A percentile compares a stretch with the other conserved stretches of the same genome.
phyloP scores from a whole-genome alignment of 345 rosid genomes.

The Eucalyptus cladocalyx region DNA sequence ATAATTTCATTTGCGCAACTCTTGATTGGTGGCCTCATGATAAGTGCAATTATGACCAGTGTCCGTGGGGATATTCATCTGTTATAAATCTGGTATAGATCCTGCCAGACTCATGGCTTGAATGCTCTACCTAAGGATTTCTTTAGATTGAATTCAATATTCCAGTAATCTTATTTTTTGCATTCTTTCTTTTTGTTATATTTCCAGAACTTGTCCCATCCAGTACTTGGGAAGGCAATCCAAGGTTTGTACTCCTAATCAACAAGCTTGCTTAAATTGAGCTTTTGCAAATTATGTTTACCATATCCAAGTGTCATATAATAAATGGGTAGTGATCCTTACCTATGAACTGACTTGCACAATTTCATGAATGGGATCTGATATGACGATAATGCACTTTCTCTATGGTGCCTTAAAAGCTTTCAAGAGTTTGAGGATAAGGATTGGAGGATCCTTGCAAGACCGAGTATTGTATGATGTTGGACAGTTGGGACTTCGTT shows the following conservation, averaged over 20 bases:
- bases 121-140: neutral
- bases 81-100: constrained; percentile 58
- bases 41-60: constrained; percentile 81
- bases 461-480: constrained; percentile 78
- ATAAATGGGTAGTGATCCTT: neutral
- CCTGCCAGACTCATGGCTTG: neutral
- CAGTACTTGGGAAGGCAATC: constrained; percentile 66
- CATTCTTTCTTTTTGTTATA: neutral
- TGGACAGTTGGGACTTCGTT: constrained; percentile 45
- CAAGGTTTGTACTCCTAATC: constrained; percentile 33
- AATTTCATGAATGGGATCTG: neutral
- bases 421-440: constrained; percentile 66
- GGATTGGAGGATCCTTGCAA: constrained; percentile 96
- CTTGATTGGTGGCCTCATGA: constrained; percentile 99
- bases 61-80: constrained; percentile 92
- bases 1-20: constrained; percentile 82
- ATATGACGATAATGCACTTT: neutral
- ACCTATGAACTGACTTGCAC: neutral
- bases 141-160: neutral
- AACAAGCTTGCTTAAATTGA: neutral
- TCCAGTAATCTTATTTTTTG: neutral
- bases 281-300: neutral
- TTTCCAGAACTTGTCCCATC: constrained; percentile 75
- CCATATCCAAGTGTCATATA: neutral
- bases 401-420: constrained; percentile 28